Evolutionary conservation across 768 basidiomycete genomes (phyloP).

Genomic region (Russula foetens): DNA sequence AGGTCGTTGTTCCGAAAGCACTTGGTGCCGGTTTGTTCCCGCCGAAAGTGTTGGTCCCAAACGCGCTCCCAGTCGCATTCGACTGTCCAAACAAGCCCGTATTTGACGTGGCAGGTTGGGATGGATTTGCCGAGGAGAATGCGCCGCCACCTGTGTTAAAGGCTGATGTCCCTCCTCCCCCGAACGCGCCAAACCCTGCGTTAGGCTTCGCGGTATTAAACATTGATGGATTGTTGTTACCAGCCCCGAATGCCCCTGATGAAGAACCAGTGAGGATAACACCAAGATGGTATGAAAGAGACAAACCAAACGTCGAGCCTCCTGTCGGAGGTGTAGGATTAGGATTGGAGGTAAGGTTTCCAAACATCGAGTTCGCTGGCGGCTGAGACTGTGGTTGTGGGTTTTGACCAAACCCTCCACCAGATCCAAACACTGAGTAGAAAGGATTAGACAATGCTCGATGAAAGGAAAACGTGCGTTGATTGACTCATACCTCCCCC

Average conservation of each 20-base stretch:
- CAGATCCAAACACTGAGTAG: constrained; percentile 30
- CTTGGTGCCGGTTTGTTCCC: constrained; percentile 30
- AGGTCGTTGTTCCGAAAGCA: constrained; percentile 35
- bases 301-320: constrained; percentile 31
- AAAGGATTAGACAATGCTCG: constrained; percentile 1
- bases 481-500: constrained; percentile 32
- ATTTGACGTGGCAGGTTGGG: constrained; percentile 32
- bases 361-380: constrained; percentile 77
- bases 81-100: constrained; percentile 54
- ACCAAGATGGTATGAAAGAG: constrained; percentile 12
- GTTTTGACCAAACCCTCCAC: constrained; percentile 46
- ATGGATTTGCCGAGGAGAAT: constrained; percentile 32
- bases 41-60: constrained; percentile 33
- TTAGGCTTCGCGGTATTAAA: constrained; percentile 66
- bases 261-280: background rate
- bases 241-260: constrained; percentile 34
- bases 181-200: constrained; percentile 71
- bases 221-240: constrained; percentile 30
- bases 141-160: constrained; percentile 42
- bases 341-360: constrained; percentile 38
- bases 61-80: constrained; percentile 32
- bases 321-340: constrained; percentile 28
- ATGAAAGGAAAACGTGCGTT: constrained; percentile 18
- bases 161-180: constrained; percentile 44
- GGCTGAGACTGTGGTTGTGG: constrained; percentile 42